phyloP scores from a whole-genome alignment of 1,284 basidiomycete genomes.

The Papiliotrema fonsecae region DNA sequence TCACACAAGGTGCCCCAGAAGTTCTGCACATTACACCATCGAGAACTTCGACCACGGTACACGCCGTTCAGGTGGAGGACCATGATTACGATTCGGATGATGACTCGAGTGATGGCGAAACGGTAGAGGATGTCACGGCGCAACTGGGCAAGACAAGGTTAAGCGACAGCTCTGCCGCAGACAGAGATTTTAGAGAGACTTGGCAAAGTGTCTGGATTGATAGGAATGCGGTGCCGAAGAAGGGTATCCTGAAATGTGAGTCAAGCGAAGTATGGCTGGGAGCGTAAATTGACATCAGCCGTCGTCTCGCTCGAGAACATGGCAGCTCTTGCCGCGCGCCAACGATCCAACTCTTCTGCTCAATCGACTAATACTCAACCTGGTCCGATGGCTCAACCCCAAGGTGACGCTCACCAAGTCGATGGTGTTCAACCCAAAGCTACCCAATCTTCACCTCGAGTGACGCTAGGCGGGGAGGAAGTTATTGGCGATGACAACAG shows the following conservation, averaged over 20 bases:
- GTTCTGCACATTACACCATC: constrained; percentile 25
- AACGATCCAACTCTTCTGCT: constrained; percentile 72
- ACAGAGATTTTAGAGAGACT: constrained; percentile 55
- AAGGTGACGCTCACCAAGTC: constrained; percentile 75
- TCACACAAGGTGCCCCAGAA: constrained; percentile 10
- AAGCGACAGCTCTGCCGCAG: constrained; percentile 21
- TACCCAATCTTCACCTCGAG: constrained; percentile 48
- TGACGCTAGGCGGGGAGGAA: constrained; percentile 19
- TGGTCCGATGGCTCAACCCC: constrained; percentile 72
- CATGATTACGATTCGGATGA: constrained; percentile 60
- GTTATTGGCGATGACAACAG: background rate
- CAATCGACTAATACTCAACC: constrained; percentile 47
- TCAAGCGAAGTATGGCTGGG: constrained; percentile 12
- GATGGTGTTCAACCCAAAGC: constrained; percentile 76
- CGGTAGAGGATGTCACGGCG: constrained; percentile 66
- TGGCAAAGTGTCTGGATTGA: constrained; percentile 63
- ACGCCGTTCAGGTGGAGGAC: constrained; percentile 51
- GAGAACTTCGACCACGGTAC: constrained; percentile 26
- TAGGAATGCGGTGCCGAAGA: constrained; percentile 63
- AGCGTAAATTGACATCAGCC: constrained; percentile 21
- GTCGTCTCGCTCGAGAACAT: constrained; percentile 52
- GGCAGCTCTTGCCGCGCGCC: constrained; percentile 31
- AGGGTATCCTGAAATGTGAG: constrained; percentile 86
- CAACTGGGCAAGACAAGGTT: constrained; percentile 46
- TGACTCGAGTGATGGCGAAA: constrained; percentile 50